These are phyloP conservation scores for Tardiomyces blankii DNA, from an alignment of 1,139 yeast genomes.

Conservation along the genomic window DNA sequence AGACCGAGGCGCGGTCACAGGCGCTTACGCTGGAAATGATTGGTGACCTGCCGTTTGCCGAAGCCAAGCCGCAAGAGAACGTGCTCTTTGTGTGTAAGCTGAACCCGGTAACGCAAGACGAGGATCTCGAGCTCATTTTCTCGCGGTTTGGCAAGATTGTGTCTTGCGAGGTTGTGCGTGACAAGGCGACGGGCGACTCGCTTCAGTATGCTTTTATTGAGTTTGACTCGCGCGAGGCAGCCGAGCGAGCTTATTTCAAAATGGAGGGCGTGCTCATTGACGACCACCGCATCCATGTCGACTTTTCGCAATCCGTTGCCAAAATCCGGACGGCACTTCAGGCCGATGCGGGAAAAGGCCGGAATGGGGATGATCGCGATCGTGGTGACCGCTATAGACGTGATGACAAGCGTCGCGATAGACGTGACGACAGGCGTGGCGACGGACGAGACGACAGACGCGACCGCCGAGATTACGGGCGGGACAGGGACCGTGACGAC, in stretches of 20 bases:
- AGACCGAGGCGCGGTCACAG: constrained; percentile 35
- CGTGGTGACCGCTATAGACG: neutral
- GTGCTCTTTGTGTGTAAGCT: constrained; percentile 53
- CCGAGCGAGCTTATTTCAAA: constrained; percentile 49
- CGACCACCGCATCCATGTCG: constrained; percentile 53
- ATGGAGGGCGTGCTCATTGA: constrained; percentile 55
- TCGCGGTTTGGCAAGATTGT: constrained; percentile 46
- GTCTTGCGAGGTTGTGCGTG: constrained; percentile 40
- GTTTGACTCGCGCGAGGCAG: constrained; percentile 34
- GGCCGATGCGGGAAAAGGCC: neutral
- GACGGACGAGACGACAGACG: neutral
- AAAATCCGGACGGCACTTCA: constrained; percentile 25
- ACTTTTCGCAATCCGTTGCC: constrained; percentile 40
- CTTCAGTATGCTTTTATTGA: constrained; percentile 56
- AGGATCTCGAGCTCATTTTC: constrained; percentile 44
- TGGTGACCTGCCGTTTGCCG: constrained; percentile 54
- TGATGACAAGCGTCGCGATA: neutral
- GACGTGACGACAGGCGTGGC: neutral
- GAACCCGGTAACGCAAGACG: constrained; percentile 47
- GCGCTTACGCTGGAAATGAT: constrained; percentile 53
- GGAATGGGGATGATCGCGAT: neutral
- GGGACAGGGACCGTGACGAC: neutral
- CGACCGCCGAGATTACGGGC: neutral
- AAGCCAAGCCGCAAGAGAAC: constrained; percentile 48
- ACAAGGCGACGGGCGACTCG: constrained; percentile 37